A percentile compares a stretch with the other conserved stretches of the same genome.
Conservation (phyloP, 345 rosid species). For the Salix suchowensis region DNA sequence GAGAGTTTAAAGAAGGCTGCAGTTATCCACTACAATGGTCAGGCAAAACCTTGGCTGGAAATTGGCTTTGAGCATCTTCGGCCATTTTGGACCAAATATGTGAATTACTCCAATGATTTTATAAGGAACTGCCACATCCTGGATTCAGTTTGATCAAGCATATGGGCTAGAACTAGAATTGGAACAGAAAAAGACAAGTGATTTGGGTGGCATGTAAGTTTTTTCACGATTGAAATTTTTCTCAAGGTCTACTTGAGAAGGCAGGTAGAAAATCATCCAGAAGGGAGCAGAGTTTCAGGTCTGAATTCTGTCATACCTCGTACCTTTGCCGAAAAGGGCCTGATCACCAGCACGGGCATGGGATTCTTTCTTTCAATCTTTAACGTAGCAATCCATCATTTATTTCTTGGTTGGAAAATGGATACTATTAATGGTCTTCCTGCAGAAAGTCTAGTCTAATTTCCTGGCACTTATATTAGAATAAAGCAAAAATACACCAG, state of each 20-base stretch:
- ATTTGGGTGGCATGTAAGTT: constrained; percentile 19
- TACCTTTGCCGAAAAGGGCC: constrained; percentile 14
- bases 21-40: constrained; percentile 94
- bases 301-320: constrained; percentile 19
- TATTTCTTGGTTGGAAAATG: constrained; percentile 33
- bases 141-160: constrained; percentile 49
- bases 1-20: constrained; percentile 75
- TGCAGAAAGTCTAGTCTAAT: constrained; percentile 32
- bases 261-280: constrained; percentile 24
- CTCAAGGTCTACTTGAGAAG: constrained; percentile 18
- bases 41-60: constrained; percentile 94
- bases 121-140: constrained; percentile 87
- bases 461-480: constrained; percentile 27
- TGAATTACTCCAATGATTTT: constrained; percentile 86
- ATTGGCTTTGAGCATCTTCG: constrained; percentile 95
- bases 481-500: constrained; percentile 25
- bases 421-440: constrained; percentile 33
- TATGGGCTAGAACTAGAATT: constrained; percentile 28
- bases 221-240: constrained; percentile 22
- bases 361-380: constrained; percentile 44
- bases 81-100: constrained; percentile 93
- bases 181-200: constrained; percentile 22
- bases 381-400: constrained; percentile 38
- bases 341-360: constrained; percentile 24
- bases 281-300: constrained; percentile 19